Percentiles rank a stretch among this genome's conserved stretches.
Conservation (phyloP, 2,329 filamentous ascomycete species). For the Aaosphaeria pasadenensis region DNA sequence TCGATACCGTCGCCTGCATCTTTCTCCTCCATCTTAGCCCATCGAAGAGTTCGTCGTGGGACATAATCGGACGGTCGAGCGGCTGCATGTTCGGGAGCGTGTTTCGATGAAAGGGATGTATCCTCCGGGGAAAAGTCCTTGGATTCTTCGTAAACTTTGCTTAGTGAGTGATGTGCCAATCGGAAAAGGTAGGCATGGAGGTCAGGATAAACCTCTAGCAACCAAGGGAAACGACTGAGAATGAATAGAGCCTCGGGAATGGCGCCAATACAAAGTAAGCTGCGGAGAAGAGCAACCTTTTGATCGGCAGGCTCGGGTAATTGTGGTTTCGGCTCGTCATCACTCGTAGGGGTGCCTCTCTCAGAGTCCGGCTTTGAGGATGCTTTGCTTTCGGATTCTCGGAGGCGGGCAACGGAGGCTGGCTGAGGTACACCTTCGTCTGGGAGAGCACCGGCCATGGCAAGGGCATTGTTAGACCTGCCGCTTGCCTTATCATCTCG, state of each 20-base stretch:
- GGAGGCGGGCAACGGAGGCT: constrained; percentile 39
- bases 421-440: constrained; percentile 68
- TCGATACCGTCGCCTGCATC: constrained; percentile 71
- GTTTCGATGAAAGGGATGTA: constrained; percentile 59
- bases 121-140: constrained; percentile 46
- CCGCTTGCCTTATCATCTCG: constrained; percentile 70
- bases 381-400: constrained; percentile 56
- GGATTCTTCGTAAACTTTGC: constrained; percentile 64
- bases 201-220: constrained; percentile 80
- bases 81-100: constrained; percentile 58
- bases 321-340: constrained; percentile 47
- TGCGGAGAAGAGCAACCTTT: constrained; percentile 80
- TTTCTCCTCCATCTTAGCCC: constrained; percentile 77
- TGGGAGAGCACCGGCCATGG: constrained; percentile 79
- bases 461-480: constrained; percentile 73
- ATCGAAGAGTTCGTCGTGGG: constrained; percentile 69
- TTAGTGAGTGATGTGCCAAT: constrained; percentile 76
- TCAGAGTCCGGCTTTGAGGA: constrained; percentile 43
- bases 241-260: constrained; percentile 92
- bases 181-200: constrained; percentile 80
- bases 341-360: constrained; percentile 38
- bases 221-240: constrained; percentile 87
- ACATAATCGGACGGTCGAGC: constrained; percentile 57
- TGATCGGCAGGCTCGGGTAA: constrained; percentile 77
- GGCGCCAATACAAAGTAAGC: constrained; percentile 85